Base-by-base conservation (phyloP, 2,329 filamentous ascomycete genomes). In the Microdochium trichocladiopsis region DNA sequence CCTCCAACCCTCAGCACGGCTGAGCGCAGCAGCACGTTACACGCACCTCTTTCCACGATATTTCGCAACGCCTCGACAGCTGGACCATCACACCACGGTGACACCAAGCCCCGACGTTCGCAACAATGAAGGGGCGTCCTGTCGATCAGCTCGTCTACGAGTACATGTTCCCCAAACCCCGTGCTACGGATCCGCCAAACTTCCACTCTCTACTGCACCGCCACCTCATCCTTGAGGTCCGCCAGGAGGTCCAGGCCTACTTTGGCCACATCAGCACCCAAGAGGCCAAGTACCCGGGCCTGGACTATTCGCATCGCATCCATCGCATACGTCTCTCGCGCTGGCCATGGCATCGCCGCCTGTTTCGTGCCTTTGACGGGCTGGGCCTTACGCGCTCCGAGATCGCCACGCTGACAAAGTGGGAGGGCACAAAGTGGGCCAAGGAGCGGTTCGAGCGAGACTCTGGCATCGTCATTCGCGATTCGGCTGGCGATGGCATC, bases 351-450 rank as follows among this genome's bases (percentile, higher is more conserved):
- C 88, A 93, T 67, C 78, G 83, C 56, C 80, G 84, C 53, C 78
- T 93, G 12, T 92, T 93, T 67, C 80, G 83, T 41, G 86, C 87
- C 25, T 90, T 93, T 61, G 86, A 91, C 67, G 72, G 69, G 24
- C 76, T 92, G 23, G 77, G 77, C 45, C 74, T 92, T 37, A 93
- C 88, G 8, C 72, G 80, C 53, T 72, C 75, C 60, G 88, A 93
- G 65, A 89, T 93, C 59, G 76, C 82, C 51, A 74, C 76, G 49
- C 74, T 92, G 64, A 91, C 88, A 53, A 86, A 88, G 63, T 93
- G 88, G 88, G 88, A 92, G 71, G 88, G 88, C 53, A 92, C 88
- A 10, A 83, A 85, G 56, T 92, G 88, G 88, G 88, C 88, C 55
- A 86, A 90, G 64, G 86, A 91, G 64, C 81, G 87, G 51, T 93